Percentiles rank a stretch among this genome's conserved stretches.
phyloP scores from a whole-genome alignment of 148 eudicot species.

The Heliamphora exappendiculata region DNA sequence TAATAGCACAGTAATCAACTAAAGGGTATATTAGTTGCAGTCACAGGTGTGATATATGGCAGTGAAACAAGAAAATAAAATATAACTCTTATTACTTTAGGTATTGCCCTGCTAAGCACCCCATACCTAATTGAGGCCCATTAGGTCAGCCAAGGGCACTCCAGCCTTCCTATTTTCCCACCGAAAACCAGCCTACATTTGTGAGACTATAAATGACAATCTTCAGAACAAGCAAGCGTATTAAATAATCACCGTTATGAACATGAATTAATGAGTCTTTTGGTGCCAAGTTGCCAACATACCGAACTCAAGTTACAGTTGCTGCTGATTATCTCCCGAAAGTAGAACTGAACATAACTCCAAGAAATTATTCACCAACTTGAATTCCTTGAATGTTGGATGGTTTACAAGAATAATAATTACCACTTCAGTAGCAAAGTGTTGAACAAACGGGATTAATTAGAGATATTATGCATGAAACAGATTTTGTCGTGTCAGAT shows the following conservation, averaged over 20 bases:
- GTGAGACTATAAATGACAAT: background rate
- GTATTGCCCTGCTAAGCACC: background rate
- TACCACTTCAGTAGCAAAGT: background rate
- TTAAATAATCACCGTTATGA: background rate
- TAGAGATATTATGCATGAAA: background rate
- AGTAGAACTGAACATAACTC: background rate
- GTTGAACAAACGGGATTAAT: background rate
- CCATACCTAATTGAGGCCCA: background rate
- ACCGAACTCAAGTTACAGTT: background rate
- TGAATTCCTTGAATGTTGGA: background rate
- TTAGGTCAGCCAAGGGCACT: background rate
- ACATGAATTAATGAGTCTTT: background rate
- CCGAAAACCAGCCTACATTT: background rate
- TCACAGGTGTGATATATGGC: background rate
- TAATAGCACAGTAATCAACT: background rate
- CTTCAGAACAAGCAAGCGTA: background rate
- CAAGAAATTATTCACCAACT: background rate
- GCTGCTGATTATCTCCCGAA: background rate
- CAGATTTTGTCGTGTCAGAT: background rate
- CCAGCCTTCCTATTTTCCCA: background rate
- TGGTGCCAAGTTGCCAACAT: background rate
- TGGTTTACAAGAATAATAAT: background rate
- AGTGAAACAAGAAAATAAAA: background rate
- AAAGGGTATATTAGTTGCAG: background rate
- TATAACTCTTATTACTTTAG: background rate